Percentiles rank a stretch among this genome's conserved stretches.
phyloP scores from a whole-genome alignment of 2,329 filamentous ascomycete genomes.

The Septoria linicola region DNA sequence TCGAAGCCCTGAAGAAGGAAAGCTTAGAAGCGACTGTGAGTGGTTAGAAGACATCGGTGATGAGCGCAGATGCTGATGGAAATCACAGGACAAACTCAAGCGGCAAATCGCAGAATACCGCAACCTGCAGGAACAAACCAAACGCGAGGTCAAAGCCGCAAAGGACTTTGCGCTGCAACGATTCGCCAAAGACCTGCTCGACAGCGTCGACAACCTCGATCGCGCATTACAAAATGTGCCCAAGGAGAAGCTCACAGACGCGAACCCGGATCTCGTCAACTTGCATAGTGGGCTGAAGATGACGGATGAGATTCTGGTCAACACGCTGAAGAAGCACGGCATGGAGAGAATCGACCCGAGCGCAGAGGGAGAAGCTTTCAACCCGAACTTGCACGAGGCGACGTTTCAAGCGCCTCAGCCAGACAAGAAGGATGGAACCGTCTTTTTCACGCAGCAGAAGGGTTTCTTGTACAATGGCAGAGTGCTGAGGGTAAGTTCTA shows the following conservation, averaged over 20 bases:
- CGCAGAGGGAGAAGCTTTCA: conserved; percentile 75
- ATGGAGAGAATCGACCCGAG: conserved; percentile 81
- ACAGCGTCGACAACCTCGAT: conserved; percentile 96
- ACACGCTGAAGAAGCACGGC: conserved; percentile 89
- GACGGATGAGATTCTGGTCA: conserved; percentile 86
- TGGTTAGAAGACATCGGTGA: not conserved
- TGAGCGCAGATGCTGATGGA: not conserved
- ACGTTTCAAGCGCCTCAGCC: conserved; percentile 88
- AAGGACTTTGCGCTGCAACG: conserved; percentile 91
- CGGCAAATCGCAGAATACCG: conserved; percentile 95
- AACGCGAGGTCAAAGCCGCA: conserved; percentile 82
- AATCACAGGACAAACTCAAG: conserved; percentile 80
- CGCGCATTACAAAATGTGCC: conserved; percentile 81
- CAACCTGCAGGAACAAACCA: conserved; percentile 93
- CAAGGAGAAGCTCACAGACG: conserved; percentile 65
- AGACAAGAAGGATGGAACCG: conserved; percentile 83
- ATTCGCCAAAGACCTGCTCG: conserved; percentile 92
- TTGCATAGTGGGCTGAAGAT: conserved; percentile 90
- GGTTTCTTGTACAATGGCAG: conserved; percentile 92
- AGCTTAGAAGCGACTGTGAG: conserved; percentile 80
- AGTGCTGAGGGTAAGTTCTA: conserved; percentile 62
- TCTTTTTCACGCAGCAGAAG: conserved; percentile 93
- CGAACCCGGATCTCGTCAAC: conserved; percentile 70
- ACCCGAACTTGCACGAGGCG: conserved; percentile 95
- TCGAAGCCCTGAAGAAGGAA: conserved; percentile 71